A percentile compares a stretch with the other conserved stretches of the same genome.
Conservation (phyloP, 1,284 basidiomycete genomes). For the Polyporus tsugae region DNA sequence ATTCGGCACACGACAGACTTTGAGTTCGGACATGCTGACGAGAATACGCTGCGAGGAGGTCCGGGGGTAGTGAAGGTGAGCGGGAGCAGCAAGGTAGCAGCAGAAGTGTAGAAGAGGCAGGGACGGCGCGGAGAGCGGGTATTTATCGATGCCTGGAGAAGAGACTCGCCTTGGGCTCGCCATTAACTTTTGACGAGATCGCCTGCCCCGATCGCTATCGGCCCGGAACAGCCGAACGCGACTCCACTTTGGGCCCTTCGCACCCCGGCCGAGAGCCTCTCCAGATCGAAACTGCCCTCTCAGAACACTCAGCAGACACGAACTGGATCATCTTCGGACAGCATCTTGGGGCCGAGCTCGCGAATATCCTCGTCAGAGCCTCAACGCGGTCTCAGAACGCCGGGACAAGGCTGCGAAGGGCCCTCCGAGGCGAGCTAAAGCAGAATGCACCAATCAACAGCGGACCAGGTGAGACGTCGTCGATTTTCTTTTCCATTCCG, state of each 20-base stretch:
- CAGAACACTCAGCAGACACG: not conserved
- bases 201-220: not conserved
- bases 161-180: not conserved
- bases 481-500: not conserved
- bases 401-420: not conserved
- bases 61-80: not conserved
- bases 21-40: slow-evolving; percentile 44
- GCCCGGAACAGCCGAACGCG: not conserved
- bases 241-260: not conserved
- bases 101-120: not conserved
- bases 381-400: not conserved
- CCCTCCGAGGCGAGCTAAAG: not conserved
- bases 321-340: not conserved
- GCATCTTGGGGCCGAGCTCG: not conserved
- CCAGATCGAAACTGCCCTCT: not conserved
- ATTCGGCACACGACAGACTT: slow-evolving; percentile 44
- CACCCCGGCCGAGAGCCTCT: not conserved
- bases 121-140: not conserved
- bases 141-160: slow-evolving; percentile 13
- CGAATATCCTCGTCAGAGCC: not conserved
- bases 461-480: not conserved
- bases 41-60: not conserved
- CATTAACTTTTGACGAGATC: not conserved
- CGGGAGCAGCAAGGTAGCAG: not conserved
- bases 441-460: not conserved